phyloP scores from a whole-genome alignment of 1,139 yeast genomes.

The Zygoascus sp. region DNA sequence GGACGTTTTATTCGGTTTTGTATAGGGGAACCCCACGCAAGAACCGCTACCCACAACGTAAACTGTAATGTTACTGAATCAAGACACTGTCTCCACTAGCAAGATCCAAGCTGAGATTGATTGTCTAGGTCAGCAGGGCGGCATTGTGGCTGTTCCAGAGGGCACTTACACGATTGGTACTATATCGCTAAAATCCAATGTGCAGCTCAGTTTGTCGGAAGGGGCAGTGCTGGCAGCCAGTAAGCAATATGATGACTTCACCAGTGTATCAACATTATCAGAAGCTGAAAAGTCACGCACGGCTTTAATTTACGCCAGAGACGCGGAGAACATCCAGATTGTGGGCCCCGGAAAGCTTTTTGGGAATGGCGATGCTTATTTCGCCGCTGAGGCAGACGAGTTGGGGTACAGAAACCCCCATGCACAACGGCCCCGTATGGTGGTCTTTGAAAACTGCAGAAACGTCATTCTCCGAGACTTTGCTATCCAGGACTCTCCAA shows the following conservation, averaged over 20 bases:
- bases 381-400: constrained; percentile 10
- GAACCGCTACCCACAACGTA: background rate
- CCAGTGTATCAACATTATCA: constrained; percentile 5
- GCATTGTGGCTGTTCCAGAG: background rate
- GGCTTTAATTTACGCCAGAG: constrained; percentile 13
- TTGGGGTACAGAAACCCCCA: constrained; percentile 13
- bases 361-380: constrained; percentile 12
- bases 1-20: too few relatives aligned
- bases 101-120: constrained; percentile 3
- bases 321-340: constrained; percentile 6
- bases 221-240: constrained; percentile 11
- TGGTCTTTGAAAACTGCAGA: constrained; percentile 14
- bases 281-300: constrained; percentile 13
- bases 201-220: constrained; percentile 3
- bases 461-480: constrained; percentile 7
- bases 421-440: constrained; percentile 12
- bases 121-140: background rate
- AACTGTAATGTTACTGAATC: background rate
- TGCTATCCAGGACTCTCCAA: constrained; percentile 10
- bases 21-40: too few relatives aligned
- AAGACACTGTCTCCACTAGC: background rate
- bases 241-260: constrained; percentile 1
- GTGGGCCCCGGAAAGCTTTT: constrained; percentile 6
- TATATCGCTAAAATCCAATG: constrained; percentile 8
- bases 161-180: constrained; percentile 11